Percentiles rank a stretch among this genome's conserved stretches.
These are phyloP conservation scores for Fennellomyces sp. DNA, from an alignment of 371 early-diverging fungal species.

Conservation along the genomic window DNA sequence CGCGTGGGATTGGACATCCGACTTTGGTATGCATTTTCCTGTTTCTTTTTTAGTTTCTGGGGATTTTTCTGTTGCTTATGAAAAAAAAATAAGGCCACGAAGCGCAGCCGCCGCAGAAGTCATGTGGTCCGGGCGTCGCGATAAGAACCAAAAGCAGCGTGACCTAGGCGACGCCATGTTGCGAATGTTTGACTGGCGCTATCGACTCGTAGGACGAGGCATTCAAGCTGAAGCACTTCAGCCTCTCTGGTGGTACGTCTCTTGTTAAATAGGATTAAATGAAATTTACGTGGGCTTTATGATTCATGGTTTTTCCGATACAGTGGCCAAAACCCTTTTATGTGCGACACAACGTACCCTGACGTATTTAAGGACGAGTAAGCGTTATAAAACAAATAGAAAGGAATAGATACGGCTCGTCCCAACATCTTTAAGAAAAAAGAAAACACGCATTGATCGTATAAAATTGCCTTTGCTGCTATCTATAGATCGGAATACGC, in stretches of 20 bases:
- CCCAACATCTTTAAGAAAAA: not conserved
- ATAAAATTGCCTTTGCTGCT: not conserved
- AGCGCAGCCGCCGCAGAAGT: constrained; percentile 62
- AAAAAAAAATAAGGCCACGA: constrained; percentile 32
- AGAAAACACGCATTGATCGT: not conserved
- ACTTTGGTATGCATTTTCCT: constrained; percentile 52
- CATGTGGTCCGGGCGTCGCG: constrained; percentile 76
- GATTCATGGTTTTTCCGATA: not conserved
- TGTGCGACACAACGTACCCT: constrained; percentile 40
- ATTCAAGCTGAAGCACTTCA: constrained; percentile 72
- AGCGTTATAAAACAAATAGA: not conserved
- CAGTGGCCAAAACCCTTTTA: constrained; percentile 41
- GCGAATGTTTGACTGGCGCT: constrained; percentile 77
- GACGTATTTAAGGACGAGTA: not conserved
- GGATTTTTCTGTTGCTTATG: not conserved
- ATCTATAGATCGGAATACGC: too few species aligned
- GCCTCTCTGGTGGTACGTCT: constrained; percentile 74
- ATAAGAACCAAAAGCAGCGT: constrained; percentile 54
- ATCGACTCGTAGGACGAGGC: constrained; percentile 70
- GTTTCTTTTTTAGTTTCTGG: not conserved
- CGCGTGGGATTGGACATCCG: constrained; percentile 59
- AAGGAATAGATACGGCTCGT: not conserved
- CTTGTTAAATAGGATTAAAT: not conserved
- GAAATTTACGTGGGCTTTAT: not conserved
- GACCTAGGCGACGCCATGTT: constrained; percentile 64